Evolutionary conservation across 202 grass and related monocot genomes (phyloP).

Genomic region (Hordeum pubiflorum): DNA sequence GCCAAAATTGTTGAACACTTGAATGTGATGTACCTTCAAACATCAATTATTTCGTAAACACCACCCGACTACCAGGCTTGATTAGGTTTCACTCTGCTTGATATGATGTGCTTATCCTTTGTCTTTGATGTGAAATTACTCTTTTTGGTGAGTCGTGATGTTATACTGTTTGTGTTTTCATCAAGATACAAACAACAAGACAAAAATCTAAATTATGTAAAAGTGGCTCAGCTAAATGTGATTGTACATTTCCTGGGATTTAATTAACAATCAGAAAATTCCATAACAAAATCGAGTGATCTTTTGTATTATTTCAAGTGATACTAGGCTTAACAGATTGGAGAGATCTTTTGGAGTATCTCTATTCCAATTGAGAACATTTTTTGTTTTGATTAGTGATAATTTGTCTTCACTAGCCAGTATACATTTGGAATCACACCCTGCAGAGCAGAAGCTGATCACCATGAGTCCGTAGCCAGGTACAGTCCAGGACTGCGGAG

Average conservation of each 20-base stretch:
- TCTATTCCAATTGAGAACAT: background rate
- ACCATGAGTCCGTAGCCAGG: no score
- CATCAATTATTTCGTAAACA: background rate
- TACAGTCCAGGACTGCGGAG: no score
- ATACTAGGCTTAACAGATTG: background rate
- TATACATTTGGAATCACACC: background rate
- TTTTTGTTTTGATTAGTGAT: background rate
- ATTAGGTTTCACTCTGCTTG: background rate
- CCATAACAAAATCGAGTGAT: no score
- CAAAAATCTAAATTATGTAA: background rate
- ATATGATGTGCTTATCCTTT: background rate
- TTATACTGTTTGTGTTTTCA: background rate
- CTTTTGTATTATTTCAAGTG: background rate
- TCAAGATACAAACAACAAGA: background rate
- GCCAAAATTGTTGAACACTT: background rate
- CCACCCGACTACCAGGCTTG: background rate
- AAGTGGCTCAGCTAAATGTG: background rate
- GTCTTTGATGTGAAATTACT: background rate
- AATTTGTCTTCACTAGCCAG: background rate
- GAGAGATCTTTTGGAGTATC: background rate
- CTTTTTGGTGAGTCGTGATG: background rate
- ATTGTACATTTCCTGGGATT: background rate
- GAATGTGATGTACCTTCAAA: background rate
- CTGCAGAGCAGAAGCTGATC: no score
- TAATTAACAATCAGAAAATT: no score